Evolutionary conservation across 148 eudicot species (phyloP), one percentile per base, ranked within the genome.

Genomic region (Beta vulgaris): DNA sequence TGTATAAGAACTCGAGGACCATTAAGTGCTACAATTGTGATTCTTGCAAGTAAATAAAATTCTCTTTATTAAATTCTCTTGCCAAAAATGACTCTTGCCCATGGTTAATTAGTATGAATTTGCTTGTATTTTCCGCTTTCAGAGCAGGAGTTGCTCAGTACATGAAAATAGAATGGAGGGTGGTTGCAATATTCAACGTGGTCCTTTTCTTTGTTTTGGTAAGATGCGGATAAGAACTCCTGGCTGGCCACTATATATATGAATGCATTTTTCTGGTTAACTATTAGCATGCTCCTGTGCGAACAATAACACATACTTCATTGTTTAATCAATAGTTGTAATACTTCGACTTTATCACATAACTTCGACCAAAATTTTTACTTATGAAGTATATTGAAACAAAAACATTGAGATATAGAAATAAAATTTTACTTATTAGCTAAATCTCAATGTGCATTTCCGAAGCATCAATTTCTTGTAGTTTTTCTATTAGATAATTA

Each of bases 141-240:
- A 94, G 98, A 82, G 98, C 97, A 48, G 98, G 97, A 80, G 97
- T 94, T 74, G 97, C 96, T 65, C 92, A 94, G 69, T 94, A 94
- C 89, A 94, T 90, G 97, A 94, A 94, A 83, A 83, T 80, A 11
- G 97, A 94, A 55, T 94, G 98, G 98, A 82, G 98, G 67, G 89
- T 92, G 64, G 97, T 92, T 65, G 98, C 98, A 19, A 90, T 94
- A 71, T 94, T 94, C 76, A 94, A 92, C 18, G 83, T 90, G 61
- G 81, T 83, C 76, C 86, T 94, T 73, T 94, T 94, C 72, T 69
- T 88, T 78, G 89, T 93, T 62, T 76, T 91, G 93, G 96, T 89
- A 86, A 73, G 86, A 40, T 53, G 39, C 37, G 28, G 36, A n/a
- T 69, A 40, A 59, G 70, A 19, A 68, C 66, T 58, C 48, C 25